Base-by-base conservation (phyloP, 2,329 filamentous ascomycete genomes). In the Neopestalotiopsis clavispora region DNA sequence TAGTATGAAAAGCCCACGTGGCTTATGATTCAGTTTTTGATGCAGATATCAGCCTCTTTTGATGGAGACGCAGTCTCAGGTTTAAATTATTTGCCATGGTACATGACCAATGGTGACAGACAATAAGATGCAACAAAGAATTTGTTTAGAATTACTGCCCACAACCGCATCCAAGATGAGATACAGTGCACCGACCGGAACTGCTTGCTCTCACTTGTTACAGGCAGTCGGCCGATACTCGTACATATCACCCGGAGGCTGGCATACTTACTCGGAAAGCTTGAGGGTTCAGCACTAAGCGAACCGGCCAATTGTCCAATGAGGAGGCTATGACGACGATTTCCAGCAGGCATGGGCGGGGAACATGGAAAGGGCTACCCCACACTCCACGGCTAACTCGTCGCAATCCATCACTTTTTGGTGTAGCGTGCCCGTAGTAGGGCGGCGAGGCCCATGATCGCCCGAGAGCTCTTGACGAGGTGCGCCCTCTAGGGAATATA, bases 241-340 rank as follows among this genome's bases (percentile, higher is more conserved):
- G 34, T 28, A 28, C 23, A 28, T 49, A n/a, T 49, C 42, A 23
- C 17, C 45, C 17, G 45, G 45, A 10, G 14, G 45, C 45, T 52
- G 45, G 45, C 45, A 52, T 52, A 17, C 17, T 28, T 28, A 28
- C 45, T 52, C 14, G n/a, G 45, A 52, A 52, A 52, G 23, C 23
- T 23, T 23, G 23, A 45, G 45, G 45, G 45, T 52, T 52, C 45
- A 52, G 45, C n/a, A 52, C 45, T 52, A 52, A 52, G 45, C 45
- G 45, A 52, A 23, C 14, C 45, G 45, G 52, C 23, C 57, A 60
- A 60, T 60, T 60, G 57, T 60, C 57, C 57, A 60, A 60, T 60
- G 9, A 60, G 23, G 57, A 60, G 57, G 57, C 57, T 60, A 60
- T 60, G 57, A 60, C 57, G 57, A 17, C 45, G n/a, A 52, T n/a